Evolutionary conservation across 2,329 filamentous ascomycete genomes (phyloP), one percentile per base, ranked within the genome.

Genomic region (Harringtonia aguacate): DNA sequence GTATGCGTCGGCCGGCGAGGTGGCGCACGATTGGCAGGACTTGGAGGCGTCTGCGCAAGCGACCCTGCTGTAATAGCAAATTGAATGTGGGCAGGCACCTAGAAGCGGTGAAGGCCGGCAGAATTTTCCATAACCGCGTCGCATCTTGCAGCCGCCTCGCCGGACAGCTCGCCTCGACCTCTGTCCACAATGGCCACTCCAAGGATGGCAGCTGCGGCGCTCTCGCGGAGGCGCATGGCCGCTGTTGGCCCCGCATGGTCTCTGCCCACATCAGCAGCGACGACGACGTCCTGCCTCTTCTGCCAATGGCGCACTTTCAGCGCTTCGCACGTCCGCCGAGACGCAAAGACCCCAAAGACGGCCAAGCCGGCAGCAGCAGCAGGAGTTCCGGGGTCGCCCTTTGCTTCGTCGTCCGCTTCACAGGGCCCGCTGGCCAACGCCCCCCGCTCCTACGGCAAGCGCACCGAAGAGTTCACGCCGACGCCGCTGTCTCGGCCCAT

Each of bases 401-500:
- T 49, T 18, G 8, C 36, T 22, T 10, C 39, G 15, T 34, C 35
- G 13, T 34, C 43, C 15, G 31, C 43, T 2, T 9, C 27, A 12
- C 18, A 28, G 37, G 52, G 34, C 52, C 70, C 40, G 53, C 65
- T 79, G 31, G 75, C 73, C 52, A 62, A 77, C 48, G 78, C 77
- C 7, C 78, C 78, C 12, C 67, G 76, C 49, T 67, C 70, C 24
- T 79, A 79, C 52, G 79, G 79, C 54, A 72, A 71, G 58, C 67
- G 68, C 15, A 54, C 70, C 24, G 62, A 70, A 3, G 58, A 67
- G 27, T 83, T 81, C 55, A 74, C 67, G 10, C 79, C 79, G 6
- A 73, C 69, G 53, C 73, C 72, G 17, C 64, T 84, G 35, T 64
- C 70, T 33, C 79, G 86, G 31, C 90, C 92, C 14, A 90, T 98